phyloP scores from a whole-genome alignment of 306 rosid genomes.

The Vigna angularis region DNA sequence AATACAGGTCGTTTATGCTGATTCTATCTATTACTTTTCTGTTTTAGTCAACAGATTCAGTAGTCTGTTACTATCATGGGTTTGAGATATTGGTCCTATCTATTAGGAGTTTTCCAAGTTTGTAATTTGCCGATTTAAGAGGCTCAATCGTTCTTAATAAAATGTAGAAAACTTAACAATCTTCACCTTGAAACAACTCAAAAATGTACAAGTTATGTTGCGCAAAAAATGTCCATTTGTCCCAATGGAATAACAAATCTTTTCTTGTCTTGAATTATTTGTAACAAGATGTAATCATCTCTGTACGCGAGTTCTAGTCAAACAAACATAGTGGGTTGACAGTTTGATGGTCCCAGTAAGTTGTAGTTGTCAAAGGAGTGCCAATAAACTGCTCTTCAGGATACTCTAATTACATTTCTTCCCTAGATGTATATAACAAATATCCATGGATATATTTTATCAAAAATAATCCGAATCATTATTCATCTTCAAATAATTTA shows the following conservation, averaged over 20 bases:
- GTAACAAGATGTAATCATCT: slow-evolving; percentile 13
- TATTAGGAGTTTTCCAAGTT: too few species aligned
- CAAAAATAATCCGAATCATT: neutral
- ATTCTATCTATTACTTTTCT: too few species aligned
- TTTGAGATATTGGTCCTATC: too few species aligned
- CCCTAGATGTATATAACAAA: neutral
- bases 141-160: too few species aligned
- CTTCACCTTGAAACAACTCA: neutral
- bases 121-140: too few species aligned
- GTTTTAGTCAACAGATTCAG: too few species aligned
- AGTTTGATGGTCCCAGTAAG: neutral
- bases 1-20: too few species aligned
- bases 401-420: neutral
- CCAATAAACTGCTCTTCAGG: neutral
- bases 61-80: too few species aligned
- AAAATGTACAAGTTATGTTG: neutral
- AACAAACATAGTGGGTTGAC: neutral
- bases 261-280: slow-evolving; percentile 18
- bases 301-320: slow-evolving; percentile 1
- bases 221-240: neutral
- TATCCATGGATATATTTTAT: neutral
- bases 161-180: too few species aligned
- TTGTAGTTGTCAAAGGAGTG: slow-evolving; percentile 10
- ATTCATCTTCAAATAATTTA: neutral
- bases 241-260: neutral